A percentile compares a stretch with the other conserved stretches of the same genome.
Evolutionary conservation across 2,329 filamentous ascomycete species (phyloP).

Genomic region (Cladophialophora psammophila): DNA sequence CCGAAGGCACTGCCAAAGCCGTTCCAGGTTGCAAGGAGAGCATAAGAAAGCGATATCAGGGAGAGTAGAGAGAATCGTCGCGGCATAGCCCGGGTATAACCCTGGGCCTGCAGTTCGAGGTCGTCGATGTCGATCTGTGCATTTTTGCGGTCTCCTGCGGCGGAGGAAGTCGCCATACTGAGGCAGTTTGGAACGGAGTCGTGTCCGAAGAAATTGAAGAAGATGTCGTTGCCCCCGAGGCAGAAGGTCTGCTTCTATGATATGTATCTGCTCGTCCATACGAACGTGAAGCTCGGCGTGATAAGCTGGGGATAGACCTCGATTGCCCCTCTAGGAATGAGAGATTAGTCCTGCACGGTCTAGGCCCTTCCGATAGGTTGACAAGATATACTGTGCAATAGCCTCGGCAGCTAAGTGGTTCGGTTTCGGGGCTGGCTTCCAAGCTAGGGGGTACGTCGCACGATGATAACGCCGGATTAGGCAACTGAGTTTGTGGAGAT

Average conservation of each 20-base stretch:
- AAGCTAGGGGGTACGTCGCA: not conserved
- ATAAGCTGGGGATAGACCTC: conserved; percentile 4
- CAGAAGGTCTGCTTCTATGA: not conserved
- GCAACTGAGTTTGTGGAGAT: conserved; percentile 22
- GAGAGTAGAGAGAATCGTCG: conserved; percentile 27
- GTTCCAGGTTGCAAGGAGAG: conserved; percentile 30
- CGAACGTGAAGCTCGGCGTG: not conserved
- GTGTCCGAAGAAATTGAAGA: not conserved
- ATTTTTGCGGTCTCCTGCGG: not conserved
- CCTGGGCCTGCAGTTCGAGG: conserved; percentile 26
- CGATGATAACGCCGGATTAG: conserved; percentile 4
- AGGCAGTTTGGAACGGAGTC: not conserved
- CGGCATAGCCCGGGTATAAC: conserved; percentile 28
- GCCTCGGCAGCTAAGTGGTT: conserved; percentile 5
- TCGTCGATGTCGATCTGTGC: conserved; percentile 27
- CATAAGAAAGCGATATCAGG: conserved; percentile 28
- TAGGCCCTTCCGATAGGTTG: conserved; percentile 15
- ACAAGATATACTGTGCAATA: not conserved
- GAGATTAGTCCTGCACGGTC: conserved; percentile 15
- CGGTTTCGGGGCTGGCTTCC: not conserved
- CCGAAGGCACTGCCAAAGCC: conserved; percentile 29
- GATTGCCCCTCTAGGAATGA: conserved; percentile 25
- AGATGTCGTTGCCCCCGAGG: not conserved
- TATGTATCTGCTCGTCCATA: conserved; percentile 12
- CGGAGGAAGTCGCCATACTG: not conserved